Evolutionary conservation across 2,329 filamentous ascomycete genomes (phyloP), one percentile per base, ranked within the genome.

Genomic region (Cadophora sp.): DNA sequence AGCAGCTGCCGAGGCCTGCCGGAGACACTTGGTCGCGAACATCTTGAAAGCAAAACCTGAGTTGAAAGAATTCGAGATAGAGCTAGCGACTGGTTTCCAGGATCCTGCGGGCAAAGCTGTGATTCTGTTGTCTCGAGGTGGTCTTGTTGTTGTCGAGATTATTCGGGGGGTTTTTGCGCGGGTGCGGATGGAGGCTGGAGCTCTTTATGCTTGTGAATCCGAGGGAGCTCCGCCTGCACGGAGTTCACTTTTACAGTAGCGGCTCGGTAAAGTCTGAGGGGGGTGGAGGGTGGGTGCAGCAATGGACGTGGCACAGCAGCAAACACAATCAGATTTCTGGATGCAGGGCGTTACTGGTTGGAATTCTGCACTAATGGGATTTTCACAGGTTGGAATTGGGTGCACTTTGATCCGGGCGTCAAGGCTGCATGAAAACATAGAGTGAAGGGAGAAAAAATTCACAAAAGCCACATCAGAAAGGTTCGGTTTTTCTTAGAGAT

Each of bases 21-120:
- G 76, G 66, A 80, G 77, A 69, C 73, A 73, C 71, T 76, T 75
- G 59, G 79, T 79, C 64, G 78, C 73, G n/a, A 79, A 79, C 80
- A 80, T 74, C 66, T 76, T 76, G 30, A 51, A 22, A 36, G 61
- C 51, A 51, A 39, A 41, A 47, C 47, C 27, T 41, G 59, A n/a
- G 27, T 27, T 9, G 58, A 51, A 41, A 41, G 14, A 16, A 22
- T 22, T 53, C n/a, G 33, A 51, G 45, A 53, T 53, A 51, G 51
- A 55, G 60, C 33, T 51, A 30, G 33, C 43, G 47, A 59, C 39
- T 48, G 33, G 14, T 41, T 50, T 24, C 55, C 48, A 30, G 51
- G 60, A 62, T 55, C 48, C 47, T 62, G 60, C n/a, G 48, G n/a
- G 20, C 43, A 51, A 36, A 50, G 59, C 45, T 62, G 59, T 62